These are phyloP conservation scores for Syzygium aromaticum DNA, from an alignment of 345 rosid genomes.

Conservation along the genomic window DNA sequence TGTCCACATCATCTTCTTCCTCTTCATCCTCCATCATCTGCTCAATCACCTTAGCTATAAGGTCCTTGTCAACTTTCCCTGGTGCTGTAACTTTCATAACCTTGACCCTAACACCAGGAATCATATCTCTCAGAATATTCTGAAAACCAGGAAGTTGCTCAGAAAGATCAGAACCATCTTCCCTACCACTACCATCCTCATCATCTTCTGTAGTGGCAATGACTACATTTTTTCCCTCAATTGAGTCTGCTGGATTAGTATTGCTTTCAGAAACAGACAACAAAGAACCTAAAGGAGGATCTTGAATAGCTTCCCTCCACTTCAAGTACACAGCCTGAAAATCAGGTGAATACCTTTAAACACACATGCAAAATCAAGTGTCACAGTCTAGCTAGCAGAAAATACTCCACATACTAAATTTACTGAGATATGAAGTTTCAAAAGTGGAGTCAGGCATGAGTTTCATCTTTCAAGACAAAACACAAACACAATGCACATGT, in stretches of 20 bases:
- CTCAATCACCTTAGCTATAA: constrained; percentile 79
- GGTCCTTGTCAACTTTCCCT: constrained; percentile 70
- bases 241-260: constrained; percentile 32
- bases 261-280: constrained; percentile 13
- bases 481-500: background rate
- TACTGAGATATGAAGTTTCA: background rate
- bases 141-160: constrained; percentile 69
- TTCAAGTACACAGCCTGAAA: constrained; percentile 79
- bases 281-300: constrained; percentile 25
- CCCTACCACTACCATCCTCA: constrained; percentile 40
- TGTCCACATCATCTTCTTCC: constrained; percentile 53
- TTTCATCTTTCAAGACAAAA: background rate
- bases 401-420: background rate
- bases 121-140: constrained; percentile 70
- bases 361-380: background rate
- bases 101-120: constrained; percentile 83
- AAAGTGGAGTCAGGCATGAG: background rate
- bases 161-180: constrained; percentile 61
- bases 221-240: constrained; percentile 42
- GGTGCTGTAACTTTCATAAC: constrained; percentile 76
- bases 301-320: constrained; percentile 38
- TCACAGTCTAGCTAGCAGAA: background rate
- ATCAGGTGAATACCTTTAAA: constrained; percentile 6
- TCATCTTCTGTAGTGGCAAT: constrained; percentile 51
- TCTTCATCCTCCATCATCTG: constrained; percentile 73